Evolutionary conservation across 495 filamentous ascomycete species (phyloP).

Genomic region (Cudoniella acicularis): DNA sequence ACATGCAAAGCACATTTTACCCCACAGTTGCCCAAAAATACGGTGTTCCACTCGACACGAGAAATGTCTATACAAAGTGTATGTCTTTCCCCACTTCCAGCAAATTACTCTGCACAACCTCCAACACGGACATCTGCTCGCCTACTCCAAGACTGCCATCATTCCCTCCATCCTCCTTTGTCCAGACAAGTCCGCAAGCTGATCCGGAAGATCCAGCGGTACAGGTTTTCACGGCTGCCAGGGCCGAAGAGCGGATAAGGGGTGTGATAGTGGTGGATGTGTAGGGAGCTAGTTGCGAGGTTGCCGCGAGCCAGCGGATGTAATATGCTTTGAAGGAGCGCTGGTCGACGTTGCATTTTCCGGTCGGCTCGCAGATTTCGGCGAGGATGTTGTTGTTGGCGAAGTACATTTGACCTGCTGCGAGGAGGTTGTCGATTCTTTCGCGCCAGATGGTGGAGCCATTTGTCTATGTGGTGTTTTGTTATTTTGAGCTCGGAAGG

Average conservation of each 20-base stretch:
- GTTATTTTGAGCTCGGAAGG: constrained; percentile 28
- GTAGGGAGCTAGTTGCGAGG: constrained; percentile 68
- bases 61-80: constrained; percentile 81
- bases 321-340: constrained; percentile 84
- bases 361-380: constrained; percentile 69
- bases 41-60: constrained; percentile 79
- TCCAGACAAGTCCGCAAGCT: constrained; percentile 72
- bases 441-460: constrained; percentile 26
- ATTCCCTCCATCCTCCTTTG: constrained; percentile 35
- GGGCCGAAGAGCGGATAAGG: constrained; percentile 57
- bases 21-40: constrained; percentile 65
- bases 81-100: constrained; percentile 32
- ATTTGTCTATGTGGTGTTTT: constrained; percentile 38
- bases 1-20: constrained; percentile 79
- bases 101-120: constrained; percentile 58
- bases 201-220: constrained; percentile 50
- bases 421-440: constrained; percentile 15
- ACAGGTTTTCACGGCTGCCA: constrained; percentile 65
- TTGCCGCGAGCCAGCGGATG: constrained; percentile 72
- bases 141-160: constrained; percentile 58
- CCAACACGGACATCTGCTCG: constrained; percentile 65
- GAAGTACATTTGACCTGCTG: constrained; percentile 53
- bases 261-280: constrained; percentile 56
- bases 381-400: constrained; percentile 54
- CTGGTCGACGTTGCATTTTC: constrained; percentile 70